These are phyloP conservation scores for Lichtheimia corymbifera DNA, from an alignment of 371 early-diverging fungal genomes.

Conservation along the genomic window DNA sequence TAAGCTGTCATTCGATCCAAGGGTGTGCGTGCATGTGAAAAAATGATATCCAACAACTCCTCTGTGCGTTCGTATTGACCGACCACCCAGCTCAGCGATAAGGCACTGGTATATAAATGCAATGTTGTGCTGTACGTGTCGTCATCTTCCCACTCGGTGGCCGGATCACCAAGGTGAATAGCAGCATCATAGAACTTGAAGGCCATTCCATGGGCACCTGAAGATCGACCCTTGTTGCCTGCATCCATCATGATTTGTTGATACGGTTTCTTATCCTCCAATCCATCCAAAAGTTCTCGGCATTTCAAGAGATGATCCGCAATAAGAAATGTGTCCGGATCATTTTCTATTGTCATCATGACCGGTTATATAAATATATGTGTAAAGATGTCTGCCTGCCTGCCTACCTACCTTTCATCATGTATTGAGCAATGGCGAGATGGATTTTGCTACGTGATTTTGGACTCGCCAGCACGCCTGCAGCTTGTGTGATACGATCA, in stretches of 20 bases:
- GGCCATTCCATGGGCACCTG: slow-evolving; percentile 46
- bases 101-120: slow-evolving; percentile 37
- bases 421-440: slow-evolving; percentile 31
- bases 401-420: slow-evolving; percentile 19
- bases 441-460: slow-evolving; percentile 36
- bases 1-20: slow-evolving; percentile 38
- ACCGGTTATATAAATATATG: neutral
- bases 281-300: slow-evolving; percentile 14
- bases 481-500: slow-evolving; percentile 47
- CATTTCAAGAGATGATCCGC: slow-evolving; percentile 46
- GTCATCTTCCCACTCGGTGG: slow-evolving; percentile 20
- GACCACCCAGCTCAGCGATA: slow-evolving; percentile 37
- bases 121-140: slow-evolving; percentile 21
- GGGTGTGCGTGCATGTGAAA: slow-evolving; percentile 27
- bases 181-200: slow-evolving; percentile 32
- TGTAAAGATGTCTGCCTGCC: neutral
- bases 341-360: slow-evolving; percentile 20
- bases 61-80: slow-evolving; percentile 38
- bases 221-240: slow-evolving; percentile 31
- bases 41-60: slow-evolving; percentile 22
- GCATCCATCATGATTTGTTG: slow-evolving; percentile 30
- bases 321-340: slow-evolving; percentile 27
- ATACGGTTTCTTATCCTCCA: slow-evolving; percentile 24
- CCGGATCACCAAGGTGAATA: slow-evolving; percentile 17
- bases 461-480: slow-evolving; percentile 36